Evolutionary conservation across 208 protist genomes (phyloP), one percentile per base, ranked within the genome.

Genomic region (Crithidia mellificae): DNA sequence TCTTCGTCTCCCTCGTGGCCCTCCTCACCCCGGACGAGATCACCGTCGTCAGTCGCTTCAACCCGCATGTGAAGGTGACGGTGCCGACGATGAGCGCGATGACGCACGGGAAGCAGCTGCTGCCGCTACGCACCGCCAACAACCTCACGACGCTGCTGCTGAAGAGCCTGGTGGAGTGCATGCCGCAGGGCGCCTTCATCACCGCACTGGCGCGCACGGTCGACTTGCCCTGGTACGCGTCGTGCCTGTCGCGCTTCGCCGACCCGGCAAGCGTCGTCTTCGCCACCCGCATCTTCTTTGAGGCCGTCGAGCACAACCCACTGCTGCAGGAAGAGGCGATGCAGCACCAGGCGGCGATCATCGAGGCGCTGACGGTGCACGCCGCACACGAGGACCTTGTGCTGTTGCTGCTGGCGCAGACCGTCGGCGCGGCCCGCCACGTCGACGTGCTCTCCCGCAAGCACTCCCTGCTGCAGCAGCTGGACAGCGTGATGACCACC

Each of bases 221-320:
- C 0, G 78, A 83, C 58, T 62, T 95, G 14, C 70, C 72, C 49
- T 95, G 90, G 90, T 91, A 87, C 72, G 72, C 71, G 17, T 65
- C 79, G 27, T 90, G 78, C 51, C 47, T 84, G 11, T 83, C 79
- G 6, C 83, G 79, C 29, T 95, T 92, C 64, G 85, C 86, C 9
- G 78, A 91, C 67, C 80, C 78, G 3, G 68, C 77, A 5, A 80
- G 77, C 51, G 90, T 92, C 5, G 75, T 95, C 7, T 92, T 88
- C 56, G 86, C 87, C 11, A 90, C 83, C 4, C 73, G 75, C 38
- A 65, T 95, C 51, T 88, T 92, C 47, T 84, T 92, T 54, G 80
- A 86, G 32, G 82, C 90, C 2, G 68, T 86, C 20, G 63, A 75
- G 29, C 67, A 70, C 49, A 90, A 86, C 46, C 54, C 77, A 6